Percentiles rank a stretch among this genome's conserved stretches.
Conservation (phyloP, 1,139 yeast genomes). For the Meyerozyma athensensis region DNA sequence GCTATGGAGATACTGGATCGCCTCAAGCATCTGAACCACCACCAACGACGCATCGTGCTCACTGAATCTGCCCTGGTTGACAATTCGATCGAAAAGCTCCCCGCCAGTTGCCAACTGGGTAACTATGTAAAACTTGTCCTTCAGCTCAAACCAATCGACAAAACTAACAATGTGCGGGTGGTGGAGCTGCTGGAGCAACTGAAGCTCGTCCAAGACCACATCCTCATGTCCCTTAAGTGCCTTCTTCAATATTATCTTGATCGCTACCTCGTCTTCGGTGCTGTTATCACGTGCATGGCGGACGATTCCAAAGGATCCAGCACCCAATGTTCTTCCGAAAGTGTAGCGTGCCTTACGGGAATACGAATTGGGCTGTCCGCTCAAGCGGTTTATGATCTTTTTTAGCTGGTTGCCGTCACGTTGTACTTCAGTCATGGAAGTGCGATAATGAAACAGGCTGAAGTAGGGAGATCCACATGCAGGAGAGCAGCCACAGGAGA, state of each 20-base stretch:
- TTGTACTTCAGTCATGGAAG: background rate
- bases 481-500: too few relatives aligned
- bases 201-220: slow-evolving; percentile 70
- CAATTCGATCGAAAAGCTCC: slow-evolving; percentile 80
- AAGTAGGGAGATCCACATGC: too few relatives aligned
- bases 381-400: slow-evolving; percentile 45
- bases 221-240: slow-evolving; percentile 72
- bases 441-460: background rate
- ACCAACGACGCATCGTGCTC: slow-evolving; percentile 78
- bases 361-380: slow-evolving; percentile 74
- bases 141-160: slow-evolving; percentile 84
- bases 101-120: slow-evolving; percentile 88
- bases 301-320: slow-evolving; percentile 89
- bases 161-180: slow-evolving; percentile 84
- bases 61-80: slow-evolving; percentile 71
- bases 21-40: slow-evolving; percentile 65
- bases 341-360: slow-evolving; percentile 58
- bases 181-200: slow-evolving; percentile 55
- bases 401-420: slow-evolving; percentile 17
- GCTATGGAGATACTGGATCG: slow-evolving; percentile 68
- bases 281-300: slow-evolving; percentile 61
- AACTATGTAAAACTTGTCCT: slow-evolving; percentile 70
- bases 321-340: slow-evolving; percentile 80
- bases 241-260: slow-evolving; percentile 78
- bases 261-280: slow-evolving; percentile 73